Evolutionary conservation across 352 stramenopile genomes (phyloP).

Genomic region (Phytopythium vexans): DNA sequence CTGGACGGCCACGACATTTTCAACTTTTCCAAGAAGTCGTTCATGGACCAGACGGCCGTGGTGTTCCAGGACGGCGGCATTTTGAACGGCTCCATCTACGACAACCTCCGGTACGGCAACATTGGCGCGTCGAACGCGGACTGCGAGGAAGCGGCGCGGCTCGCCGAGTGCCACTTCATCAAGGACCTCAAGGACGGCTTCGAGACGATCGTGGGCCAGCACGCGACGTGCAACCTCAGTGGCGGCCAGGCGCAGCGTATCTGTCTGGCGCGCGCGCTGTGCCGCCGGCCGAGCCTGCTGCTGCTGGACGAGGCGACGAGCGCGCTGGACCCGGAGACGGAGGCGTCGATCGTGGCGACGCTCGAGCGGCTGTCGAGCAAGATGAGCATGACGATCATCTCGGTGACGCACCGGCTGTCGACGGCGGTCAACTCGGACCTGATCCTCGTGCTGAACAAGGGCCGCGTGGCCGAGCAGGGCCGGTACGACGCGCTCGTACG

Average conservation of each 20-base stretch:
- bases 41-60: constrained; percentile 84
- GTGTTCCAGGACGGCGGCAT: constrained; percentile 88
- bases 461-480: constrained; percentile 74
- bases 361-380: constrained; percentile 76
- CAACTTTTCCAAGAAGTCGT: constrained; percentile 85
- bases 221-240: constrained; percentile 85
- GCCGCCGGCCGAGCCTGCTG: constrained; percentile 73
- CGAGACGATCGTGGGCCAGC: constrained; percentile 79
- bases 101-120: constrained; percentile 88
- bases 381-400: constrained; percentile 89
- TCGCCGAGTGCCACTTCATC: constrained; percentile 86
- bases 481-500: constrained; percentile 71
- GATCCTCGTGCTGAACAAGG: constrained; percentile 78
- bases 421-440: constrained; percentile 75
- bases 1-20: constrained; percentile 82
- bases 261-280: constrained; percentile 78
- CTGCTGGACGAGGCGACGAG: constrained; percentile 86
- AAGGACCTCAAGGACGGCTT: constrained; percentile 77
- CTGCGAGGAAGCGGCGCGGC: constrained; percentile 73
- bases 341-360: constrained; percentile 81
- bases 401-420: constrained; percentile 86
- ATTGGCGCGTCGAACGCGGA: constrained; percentile 63
- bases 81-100: constrained; percentile 84
- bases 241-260: constrained; percentile 86
- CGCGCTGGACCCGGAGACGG: constrained; percentile 82